Conservation (phyloP, 352 stramenopile genomes). For the Elongisporangium undulatum region DNA sequence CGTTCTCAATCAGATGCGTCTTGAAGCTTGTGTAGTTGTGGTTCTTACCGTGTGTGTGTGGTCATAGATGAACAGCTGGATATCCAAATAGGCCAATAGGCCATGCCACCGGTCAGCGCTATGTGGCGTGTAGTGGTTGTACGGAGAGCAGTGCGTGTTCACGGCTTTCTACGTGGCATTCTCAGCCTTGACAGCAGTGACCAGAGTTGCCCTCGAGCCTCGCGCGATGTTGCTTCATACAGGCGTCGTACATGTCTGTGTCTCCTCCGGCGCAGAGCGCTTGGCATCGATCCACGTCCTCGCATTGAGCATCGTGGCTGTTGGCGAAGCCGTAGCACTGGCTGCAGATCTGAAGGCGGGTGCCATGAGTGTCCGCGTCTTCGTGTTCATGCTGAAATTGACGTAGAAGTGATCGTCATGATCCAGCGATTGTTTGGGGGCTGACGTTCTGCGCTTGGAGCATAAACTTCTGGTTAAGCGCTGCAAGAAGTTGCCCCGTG, state of each 20-base stretch:
- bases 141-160: conserved; percentile 81
- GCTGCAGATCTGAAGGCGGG: conserved; percentile 69
- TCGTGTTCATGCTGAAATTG: conserved; percentile 85
- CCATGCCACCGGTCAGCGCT: conserved; percentile 48
- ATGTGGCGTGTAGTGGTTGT: conserved; percentile 64
- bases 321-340: conserved; percentile 77
- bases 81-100: conserved; percentile 41
- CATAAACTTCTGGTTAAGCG: conserved; percentile 66
- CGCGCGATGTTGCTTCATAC: conserved; percentile 52
- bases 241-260: conserved; percentile 62
- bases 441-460: conserved; percentile 76
- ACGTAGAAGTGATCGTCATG: conserved; percentile 83
- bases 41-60: conserved; percentile 75
- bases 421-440: conserved; percentile 79
- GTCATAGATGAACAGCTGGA: conserved; percentile 67
- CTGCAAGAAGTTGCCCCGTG: conserved; percentile 30
- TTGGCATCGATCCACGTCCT: conserved; percentile 47
- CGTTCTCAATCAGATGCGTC: conserved; percentile 80
- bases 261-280: conserved; percentile 45
- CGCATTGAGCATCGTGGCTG: conserved; percentile 44
- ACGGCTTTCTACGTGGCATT: conserved; percentile 83
- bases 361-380: conserved; percentile 60
- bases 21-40: conserved; percentile 60
- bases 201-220: conserved; percentile 53
- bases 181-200: conserved; percentile 45